A percentile compares a stretch with the other conserved stretches of the same genome.
phyloP scores from a whole-genome alignment of 208 protist species.

The Angomonas desouzai region DNA sequence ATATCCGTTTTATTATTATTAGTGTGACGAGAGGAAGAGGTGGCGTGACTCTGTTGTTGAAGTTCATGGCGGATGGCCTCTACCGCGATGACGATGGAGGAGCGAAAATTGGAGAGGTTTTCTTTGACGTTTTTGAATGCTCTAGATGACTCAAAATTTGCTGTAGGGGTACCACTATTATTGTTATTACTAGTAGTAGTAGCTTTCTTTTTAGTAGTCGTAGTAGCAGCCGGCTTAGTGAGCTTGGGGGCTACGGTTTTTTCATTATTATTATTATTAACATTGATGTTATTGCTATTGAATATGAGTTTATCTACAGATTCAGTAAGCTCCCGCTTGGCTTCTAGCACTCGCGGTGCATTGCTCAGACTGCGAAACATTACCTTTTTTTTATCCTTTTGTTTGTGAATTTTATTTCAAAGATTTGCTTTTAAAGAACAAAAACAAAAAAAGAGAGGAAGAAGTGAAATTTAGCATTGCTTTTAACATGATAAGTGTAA shows the following conservation, averaged over 20 bases:
- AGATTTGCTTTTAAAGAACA: background rate
- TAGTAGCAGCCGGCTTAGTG: background rate
- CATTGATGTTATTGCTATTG: background rate
- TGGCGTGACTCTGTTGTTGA: background rate
- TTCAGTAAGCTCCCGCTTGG: background rate
- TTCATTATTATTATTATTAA: background rate
- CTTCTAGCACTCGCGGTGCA: background rate
- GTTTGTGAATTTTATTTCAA: background rate
- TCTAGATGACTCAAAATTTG: background rate
- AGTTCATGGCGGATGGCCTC: background rate
- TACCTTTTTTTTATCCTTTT: background rate
- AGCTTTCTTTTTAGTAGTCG: background rate
- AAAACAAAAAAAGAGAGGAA: constrained; percentile 4
- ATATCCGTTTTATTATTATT: background rate
- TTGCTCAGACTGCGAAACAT: background rate
- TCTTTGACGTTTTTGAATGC: constrained; percentile 3
- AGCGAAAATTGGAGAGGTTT: constrained; percentile 1
- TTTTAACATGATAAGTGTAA: background rate
- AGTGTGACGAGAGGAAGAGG: background rate
- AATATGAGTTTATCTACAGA: background rate
- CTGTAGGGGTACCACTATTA: background rate
- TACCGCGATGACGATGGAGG: background rate
- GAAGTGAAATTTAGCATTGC: background rate
- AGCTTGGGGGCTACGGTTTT: background rate
- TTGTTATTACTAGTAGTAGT: background rate